These are phyloP conservation scores for Lactifluus hygrophoroides DNA, from an alignment of 768 basidiomycete genomes.

Conservation along the genomic window DNA sequence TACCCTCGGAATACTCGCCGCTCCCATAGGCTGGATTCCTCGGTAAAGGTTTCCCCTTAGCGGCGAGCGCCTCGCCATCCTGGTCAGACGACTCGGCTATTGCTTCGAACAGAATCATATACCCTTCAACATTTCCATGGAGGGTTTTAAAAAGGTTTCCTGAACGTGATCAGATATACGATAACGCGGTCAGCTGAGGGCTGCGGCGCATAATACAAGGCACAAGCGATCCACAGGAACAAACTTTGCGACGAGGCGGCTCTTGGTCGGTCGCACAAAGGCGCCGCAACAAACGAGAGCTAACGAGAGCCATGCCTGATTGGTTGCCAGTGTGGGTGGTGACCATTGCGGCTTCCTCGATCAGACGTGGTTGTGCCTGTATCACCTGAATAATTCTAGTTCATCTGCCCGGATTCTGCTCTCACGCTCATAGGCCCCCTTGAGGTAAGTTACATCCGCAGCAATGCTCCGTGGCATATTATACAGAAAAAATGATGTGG, in stretches of 20 bases:
- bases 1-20: neutral
- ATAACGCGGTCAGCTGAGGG: neutral
- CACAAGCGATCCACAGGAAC: constrained; percentile 3
- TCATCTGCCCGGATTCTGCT: neutral
- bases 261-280: neutral
- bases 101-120: neutral
- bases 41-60: neutral
- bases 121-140: neutral
- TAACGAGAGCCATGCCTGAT: neutral
- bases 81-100: constrained; percentile 1
- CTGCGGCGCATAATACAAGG: neutral
- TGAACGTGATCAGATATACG: neutral
- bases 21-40: neutral
- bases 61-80: neutral
- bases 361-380: neutral
- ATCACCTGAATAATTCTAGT: neutral
- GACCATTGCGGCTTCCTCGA: neutral
- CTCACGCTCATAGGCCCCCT: neutral
- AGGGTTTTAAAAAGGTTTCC: neutral
- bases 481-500: neutral
- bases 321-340: neutral
- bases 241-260: neutral
- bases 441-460: too few relatives aligned
- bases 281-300: neutral
- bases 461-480: neutral